phyloP scores from a whole-genome alignment of 2,329 filamentous ascomycete genomes.

The Scedosporium apiospermum region DNA sequence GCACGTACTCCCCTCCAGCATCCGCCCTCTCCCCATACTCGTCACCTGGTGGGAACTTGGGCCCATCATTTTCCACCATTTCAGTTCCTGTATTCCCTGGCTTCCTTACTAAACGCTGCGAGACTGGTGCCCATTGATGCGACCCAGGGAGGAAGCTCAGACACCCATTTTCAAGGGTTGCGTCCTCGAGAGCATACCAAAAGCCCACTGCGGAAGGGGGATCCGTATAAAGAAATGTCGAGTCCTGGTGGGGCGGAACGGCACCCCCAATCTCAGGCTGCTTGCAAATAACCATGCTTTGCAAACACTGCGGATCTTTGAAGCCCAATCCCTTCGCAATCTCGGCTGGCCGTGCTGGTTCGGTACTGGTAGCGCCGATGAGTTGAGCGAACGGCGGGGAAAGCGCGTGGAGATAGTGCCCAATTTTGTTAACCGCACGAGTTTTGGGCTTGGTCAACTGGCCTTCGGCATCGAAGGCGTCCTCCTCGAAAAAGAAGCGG shows the following conservation, averaged over 20 bases:
- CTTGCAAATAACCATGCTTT: constrained; percentile 98
- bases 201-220: constrained; percentile 86
- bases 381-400: constrained; percentile 56
- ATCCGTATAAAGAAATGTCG: constrained; percentile 83
- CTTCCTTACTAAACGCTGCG: constrained; percentile 65
- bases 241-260: constrained; percentile 87
- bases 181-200: constrained; percentile 96
- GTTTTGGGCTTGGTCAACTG: constrained; percentile 68
- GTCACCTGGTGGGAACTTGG: constrained; percentile 48
- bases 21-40: constrained; percentile 34
- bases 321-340: constrained; percentile 68
- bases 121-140: constrained; percentile 63
- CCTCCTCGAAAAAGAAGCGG: constrained; percentile 95
- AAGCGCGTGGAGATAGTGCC: constrained; percentile 64
- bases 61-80: constrained; percentile 61
- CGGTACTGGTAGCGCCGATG: constrained; percentile 34
- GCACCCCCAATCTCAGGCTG: constrained; percentile 91
- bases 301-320: constrained; percentile 64
- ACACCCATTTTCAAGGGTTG: constrained; percentile 77
- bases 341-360: constrained; percentile 37
- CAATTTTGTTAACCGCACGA: constrained; percentile 81
- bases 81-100: constrained; percentile 46
- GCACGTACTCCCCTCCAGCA: constrained; percentile 50
- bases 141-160: constrained; percentile 77
- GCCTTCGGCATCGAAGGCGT: constrained; percentile 63